Evolutionary conservation across 2,329 filamentous ascomycete species (phyloP).

Genomic region (Talaromyces sp.): DNA sequence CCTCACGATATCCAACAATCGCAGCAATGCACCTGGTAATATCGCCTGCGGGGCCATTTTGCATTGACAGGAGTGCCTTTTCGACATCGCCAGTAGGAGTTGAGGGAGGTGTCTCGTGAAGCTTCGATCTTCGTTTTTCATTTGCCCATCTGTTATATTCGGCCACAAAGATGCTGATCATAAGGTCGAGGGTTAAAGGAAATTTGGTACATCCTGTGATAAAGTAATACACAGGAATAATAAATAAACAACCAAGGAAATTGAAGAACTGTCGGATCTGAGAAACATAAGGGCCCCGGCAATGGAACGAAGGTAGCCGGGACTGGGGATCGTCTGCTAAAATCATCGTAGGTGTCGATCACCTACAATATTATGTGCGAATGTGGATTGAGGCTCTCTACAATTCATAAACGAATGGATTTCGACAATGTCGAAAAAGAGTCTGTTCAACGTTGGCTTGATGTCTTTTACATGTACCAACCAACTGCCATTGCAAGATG

Average conservation of each 20-base stretch:
- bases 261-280: conserved; percentile 28
- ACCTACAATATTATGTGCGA: neutral
- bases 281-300: conserved; percentile 26
- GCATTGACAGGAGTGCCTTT: conserved; percentile 21
- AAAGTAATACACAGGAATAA: conserved; percentile 27
- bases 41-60: conserved; percentile 3
- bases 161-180: conserved; percentile 30
- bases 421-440: neutral
- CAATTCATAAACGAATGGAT: neutral
- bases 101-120: conserved; percentile 20
- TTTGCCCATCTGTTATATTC: conserved; percentile 31
- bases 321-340: conserved; percentile 7
- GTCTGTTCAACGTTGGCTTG: neutral
- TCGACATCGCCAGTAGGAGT: conserved; percentile 16
- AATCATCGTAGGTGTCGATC: conserved; percentile 7
- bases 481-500: neutral
- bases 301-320: conserved; percentile 21
- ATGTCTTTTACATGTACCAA: neutral
- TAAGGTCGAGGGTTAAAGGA: conserved; percentile 30
- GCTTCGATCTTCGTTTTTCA: conserved; percentile 26
- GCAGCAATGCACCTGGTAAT: conserved; percentile 29
- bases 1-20: conserved; percentile 35
- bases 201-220: conserved; percentile 27
- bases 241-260: conserved; percentile 28
- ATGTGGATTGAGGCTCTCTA: neutral